Evolutionary conservation across 192 early-diverging fungal genomes (phyloP).

Genomic region (Coemansia aciculifera): DNA sequence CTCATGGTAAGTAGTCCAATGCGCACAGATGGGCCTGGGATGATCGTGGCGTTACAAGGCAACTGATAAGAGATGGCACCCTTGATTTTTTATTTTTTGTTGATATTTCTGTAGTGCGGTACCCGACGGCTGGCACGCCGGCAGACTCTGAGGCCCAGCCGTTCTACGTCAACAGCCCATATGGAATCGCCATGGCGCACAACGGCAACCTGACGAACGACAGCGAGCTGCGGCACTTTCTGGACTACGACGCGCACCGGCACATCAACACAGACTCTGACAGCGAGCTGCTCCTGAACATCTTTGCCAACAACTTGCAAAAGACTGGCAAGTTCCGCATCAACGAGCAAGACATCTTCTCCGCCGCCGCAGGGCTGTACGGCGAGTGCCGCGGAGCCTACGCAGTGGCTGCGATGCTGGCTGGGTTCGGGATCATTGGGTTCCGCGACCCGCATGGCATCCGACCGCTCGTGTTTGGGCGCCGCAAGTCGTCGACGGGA

Average conservation of each 20-base stretch:
- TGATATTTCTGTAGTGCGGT: constrained; percentile 71
- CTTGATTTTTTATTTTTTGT: background rate
- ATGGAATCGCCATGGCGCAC: constrained; percentile 95
- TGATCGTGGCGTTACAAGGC: background rate
- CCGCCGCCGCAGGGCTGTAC: constrained; percentile 82
- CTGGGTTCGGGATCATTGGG: constrained; percentile 95
- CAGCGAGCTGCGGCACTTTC: constrained; percentile 77
- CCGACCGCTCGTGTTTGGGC: constrained; percentile 92
- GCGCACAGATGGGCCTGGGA: background rate
- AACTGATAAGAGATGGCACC: background rate
- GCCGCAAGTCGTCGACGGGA: constrained; percentile 60
- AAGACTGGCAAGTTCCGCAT: constrained; percentile 95
- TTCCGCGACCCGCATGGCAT: constrained; percentile 96
- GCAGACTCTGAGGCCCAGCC: constrained; percentile 97
- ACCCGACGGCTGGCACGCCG: constrained; percentile 97
- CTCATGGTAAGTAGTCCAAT: constrained; percentile 76
- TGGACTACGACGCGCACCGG: constrained; percentile 95
- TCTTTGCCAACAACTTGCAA: constrained; percentile 96
- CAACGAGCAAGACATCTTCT: constrained; percentile 98
- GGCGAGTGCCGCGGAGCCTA: constrained; percentile 87
- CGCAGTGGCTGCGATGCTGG: constrained; percentile 95
- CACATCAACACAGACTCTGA: constrained; percentile 99
- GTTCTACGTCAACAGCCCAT: constrained; percentile 99
- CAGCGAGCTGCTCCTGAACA: constrained; percentile 96
- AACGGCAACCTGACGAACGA: constrained; percentile 99